phyloP scores from a whole-genome alignment of 1,284 basidiomycete species.

The Singerocomus inundabilis region DNA sequence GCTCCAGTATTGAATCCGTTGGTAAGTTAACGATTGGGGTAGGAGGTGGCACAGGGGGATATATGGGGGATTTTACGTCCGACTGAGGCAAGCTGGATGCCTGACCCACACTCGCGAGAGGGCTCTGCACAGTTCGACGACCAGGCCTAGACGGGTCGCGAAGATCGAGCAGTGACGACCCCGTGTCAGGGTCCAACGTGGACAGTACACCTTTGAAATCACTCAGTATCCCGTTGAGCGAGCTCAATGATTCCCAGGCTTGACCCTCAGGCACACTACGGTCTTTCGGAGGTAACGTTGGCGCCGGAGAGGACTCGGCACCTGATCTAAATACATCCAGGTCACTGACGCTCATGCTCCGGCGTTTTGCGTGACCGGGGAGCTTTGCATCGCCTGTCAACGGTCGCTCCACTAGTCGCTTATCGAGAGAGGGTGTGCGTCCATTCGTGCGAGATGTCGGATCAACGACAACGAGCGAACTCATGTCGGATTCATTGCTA shows the following conservation, averaged over 20 bases:
- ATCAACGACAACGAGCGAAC: slow-evolving; percentile 56
- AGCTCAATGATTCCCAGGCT: slow-evolving; percentile 47
- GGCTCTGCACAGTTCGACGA: slow-evolving; percentile 38
- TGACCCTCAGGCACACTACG: slow-evolving; percentile 27
- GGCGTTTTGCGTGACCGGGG: slow-evolving; percentile 47
- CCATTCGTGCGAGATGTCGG: slow-evolving; percentile 38
- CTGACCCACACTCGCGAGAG: slow-evolving; percentile 18
- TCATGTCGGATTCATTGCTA: slow-evolving; percentile 47
- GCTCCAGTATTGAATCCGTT: slow-evolving; percentile 34
- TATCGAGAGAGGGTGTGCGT: slow-evolving; percentile 24
- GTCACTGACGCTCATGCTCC: slow-evolving; percentile 75
- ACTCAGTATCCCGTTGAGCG: slow-evolving; percentile 58
- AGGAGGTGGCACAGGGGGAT: slow-evolving; percentile 17
- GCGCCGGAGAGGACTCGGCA: slow-evolving; percentile 35
- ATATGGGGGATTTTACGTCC: slow-evolving; percentile 25
- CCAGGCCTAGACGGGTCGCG: slow-evolving; percentile 59
- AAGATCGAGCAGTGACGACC: slow-evolving; percentile 52
- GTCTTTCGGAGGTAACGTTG: slow-evolving; percentile 37
- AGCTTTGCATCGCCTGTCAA: slow-evolving; percentile 26
- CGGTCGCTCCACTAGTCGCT: slow-evolving; percentile 28
- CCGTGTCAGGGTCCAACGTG: slow-evolving; percentile 56
- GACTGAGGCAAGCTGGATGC: slow-evolving; percentile 13
- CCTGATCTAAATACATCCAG: slow-evolving; percentile 55
- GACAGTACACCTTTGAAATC: slow-evolving; percentile 70
- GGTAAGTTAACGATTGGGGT: slow-evolving; percentile 38